Base-by-base conservation (phyloP, 2,329 filamentous ascomycete genomes). In the Aspergillus sp. region DNA sequence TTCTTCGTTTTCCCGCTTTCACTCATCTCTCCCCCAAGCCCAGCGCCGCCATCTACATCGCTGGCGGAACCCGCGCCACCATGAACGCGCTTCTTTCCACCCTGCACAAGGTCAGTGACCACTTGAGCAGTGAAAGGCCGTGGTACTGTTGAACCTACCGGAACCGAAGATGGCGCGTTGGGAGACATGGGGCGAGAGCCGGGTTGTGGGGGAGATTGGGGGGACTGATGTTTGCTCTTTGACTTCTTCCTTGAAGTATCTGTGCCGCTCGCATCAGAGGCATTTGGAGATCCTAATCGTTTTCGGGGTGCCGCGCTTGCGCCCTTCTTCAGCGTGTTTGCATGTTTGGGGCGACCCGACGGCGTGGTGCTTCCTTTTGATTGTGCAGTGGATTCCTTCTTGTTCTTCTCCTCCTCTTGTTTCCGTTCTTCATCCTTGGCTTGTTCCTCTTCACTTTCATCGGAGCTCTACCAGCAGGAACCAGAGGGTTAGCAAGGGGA, bases 211-310 rank as follows among this genome's bases (percentile, higher is more conserved):
- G 57, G 53, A 26, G 58, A 49, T 42, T 39, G 19, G n/a, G 61
- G 53, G 4, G 58, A 48, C 7, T 55, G 52, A 51, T 80, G 77
- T 63, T 85, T 85, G 71, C 84, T 86, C 62, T 85, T 80, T 63
- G 78, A 80, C 72, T 87, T 88, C 70, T 93, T 89, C 54, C 85
- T 84, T 27, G 83, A 81, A 0, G 87, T 91, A 64, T 97, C 91
- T 57, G 90, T 94, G 45, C 88, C 91, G 63, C 88, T 94, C 7
- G 88, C 88, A 63, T 97, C 91, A 2, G 89, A 96, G 30, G 86
- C 76, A 53, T 90, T 85, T 3, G 90, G 88, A 10, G 89, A 95
- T 12, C 89, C 88, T 30, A 87, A 79, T 29, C 91, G 83, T 71
- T 96, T 96, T 44, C 91, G 78, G 30, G 75, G 76, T 60, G 81